Evolutionary conservation across 495 filamentous ascomycete genomes (phyloP), one percentile per base, ranked within the genome.

Genomic region (Aspergillus kassunensis): DNA sequence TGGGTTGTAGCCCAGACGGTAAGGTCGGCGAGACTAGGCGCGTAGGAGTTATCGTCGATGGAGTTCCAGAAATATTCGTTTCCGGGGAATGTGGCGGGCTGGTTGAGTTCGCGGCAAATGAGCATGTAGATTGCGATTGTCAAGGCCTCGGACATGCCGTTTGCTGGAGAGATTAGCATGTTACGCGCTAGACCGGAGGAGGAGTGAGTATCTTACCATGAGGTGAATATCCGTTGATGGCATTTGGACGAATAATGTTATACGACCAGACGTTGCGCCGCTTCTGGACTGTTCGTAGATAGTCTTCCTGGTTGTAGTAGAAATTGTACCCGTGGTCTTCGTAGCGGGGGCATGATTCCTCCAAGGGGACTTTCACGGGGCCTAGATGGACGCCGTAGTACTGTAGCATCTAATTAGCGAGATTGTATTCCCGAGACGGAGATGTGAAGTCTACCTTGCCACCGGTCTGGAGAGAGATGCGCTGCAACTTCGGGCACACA

Each of bases 291-390:
- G 55, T 55, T 1, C 18, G n/a, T 23, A 70, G 34, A 34, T 56
- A 63, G 39, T 70, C 67, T 27, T 68, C 67, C 35, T 70, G 67
- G 41, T 30, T 12, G 44, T 62, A 70, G 40, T 70, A 70, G 59
- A 70, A 70, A 49, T 68, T 70, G 40, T 49, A 44, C 0, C 49
- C 60, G 21, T 62, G 23, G 19, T 57, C 58, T n/a, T 58, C 55
- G 11, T 61, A 60, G 1, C 65, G 60, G 2, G 59, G 58, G 37
- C 59, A 49, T 7, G 42, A 53, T 35, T 71, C 68, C 16, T 59
- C 55, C 6, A 59, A 25, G 0, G 65, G 63, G 13, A 55, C 44
- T n/a, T 57, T 56, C 5, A 64, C 62, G 6, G 67, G 64, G 1
- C 58, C 54, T 2, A 67, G 48, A 33, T 68, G 65, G 19, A 66